A percentile compares a stretch with the other conserved stretches of the same genome.
phyloP scores from a whole-genome alignment of 768 basidiomycete genomes.

The Piloderma croceum region DNA sequence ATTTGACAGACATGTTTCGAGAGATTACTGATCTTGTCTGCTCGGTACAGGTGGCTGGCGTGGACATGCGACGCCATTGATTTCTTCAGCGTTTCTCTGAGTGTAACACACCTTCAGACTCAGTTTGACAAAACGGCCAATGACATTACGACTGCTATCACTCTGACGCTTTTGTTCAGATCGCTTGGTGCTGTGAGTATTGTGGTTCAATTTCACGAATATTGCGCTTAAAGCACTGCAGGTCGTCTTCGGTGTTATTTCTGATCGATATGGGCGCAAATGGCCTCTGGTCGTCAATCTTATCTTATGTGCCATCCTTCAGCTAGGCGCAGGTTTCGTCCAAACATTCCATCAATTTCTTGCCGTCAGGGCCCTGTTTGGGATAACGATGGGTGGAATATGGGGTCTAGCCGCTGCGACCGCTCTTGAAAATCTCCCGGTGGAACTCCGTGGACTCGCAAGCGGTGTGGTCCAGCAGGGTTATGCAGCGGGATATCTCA shows the following conservation, averaged over 20 bases:
- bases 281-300: slow-evolving; percentile 86
- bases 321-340: slow-evolving; percentile 78
- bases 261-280: slow-evolving; percentile 88
- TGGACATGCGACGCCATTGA: slow-evolving; percentile 88
- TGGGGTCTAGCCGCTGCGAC: slow-evolving; percentile 84
- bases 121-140: slow-evolving; percentile 43
- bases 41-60: slow-evolving; percentile 73
- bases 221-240: slow-evolving; percentile 7
- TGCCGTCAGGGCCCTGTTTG: slow-evolving; percentile 76
- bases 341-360: slow-evolving; percentile 76
- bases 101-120: slow-evolving; percentile 37
- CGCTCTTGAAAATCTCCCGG: slow-evolving; percentile 84
- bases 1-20: not conserved
- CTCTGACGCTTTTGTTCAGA: slow-evolving; percentile 88
- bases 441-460: slow-evolving; percentile 78
- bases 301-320: slow-evolving; percentile 60
- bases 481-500: slow-evolving; percentile 80
- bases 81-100: slow-evolving; percentile 74
- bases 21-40: too few relatives aligned
- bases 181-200: slow-evolving; percentile 57
- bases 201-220: not conserved
- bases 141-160: slow-evolving; percentile 73
- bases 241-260: slow-evolving; percentile 76
- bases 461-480: slow-evolving; percentile 86
- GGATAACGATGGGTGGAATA: slow-evolving; percentile 84